Percentiles rank a stretch among this genome's conserved stretches.
These are phyloP conservation scores for Paxillus rubicundulus DNA, from an alignment of 768 basidiomycete genomes.

Conservation along the genomic window DNA sequence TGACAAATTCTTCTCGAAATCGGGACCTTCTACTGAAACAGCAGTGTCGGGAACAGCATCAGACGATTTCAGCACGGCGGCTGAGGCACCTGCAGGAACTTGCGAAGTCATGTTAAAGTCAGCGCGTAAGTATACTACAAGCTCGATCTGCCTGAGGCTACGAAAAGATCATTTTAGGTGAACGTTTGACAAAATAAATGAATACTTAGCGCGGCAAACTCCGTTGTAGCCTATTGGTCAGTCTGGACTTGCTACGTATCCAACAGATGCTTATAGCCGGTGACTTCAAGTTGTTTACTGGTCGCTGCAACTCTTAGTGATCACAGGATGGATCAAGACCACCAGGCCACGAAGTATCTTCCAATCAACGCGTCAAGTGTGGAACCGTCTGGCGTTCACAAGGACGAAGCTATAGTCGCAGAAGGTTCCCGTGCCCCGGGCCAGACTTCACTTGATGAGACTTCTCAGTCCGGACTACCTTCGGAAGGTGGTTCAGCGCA, in stretches of 20 bases:
- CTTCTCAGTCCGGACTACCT: not conserved
- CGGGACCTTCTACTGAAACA: conserved; percentile 79
- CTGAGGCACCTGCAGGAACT: conserved; percentile 60
- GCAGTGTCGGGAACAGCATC: conserved; percentile 65
- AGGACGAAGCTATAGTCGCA: conserved; percentile 9
- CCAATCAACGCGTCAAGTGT: conserved; percentile 3
- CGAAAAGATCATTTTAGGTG: not conserved
- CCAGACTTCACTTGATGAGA: conserved; percentile 6
- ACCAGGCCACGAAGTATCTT: not conserved
- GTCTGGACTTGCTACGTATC: not conserved
- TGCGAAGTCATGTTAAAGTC: conserved; percentile 11
- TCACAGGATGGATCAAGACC: conserved; percentile 16
- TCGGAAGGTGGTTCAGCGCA: not conserved
- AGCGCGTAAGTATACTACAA: not conserved
- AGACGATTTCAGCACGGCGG: conserved; percentile 76
- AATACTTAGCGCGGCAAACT: conserved; percentile 23
- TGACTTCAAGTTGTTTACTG: not conserved
- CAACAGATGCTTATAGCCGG: not conserved
- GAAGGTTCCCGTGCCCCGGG: conserved; percentile 6
- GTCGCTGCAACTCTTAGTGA: not conserved
- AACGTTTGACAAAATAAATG: not conserved
- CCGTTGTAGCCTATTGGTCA: conserved; percentile 9
- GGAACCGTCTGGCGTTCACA: conserved; percentile 3
- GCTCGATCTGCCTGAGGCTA: too few relatives aligned
- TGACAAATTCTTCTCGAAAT: conserved; percentile 69